A percentile compares a stretch with the other conserved stretches of the same genome.
phyloP scores from a whole-genome alignment of 441 rosid species.

The Erysimum pusillum region DNA sequence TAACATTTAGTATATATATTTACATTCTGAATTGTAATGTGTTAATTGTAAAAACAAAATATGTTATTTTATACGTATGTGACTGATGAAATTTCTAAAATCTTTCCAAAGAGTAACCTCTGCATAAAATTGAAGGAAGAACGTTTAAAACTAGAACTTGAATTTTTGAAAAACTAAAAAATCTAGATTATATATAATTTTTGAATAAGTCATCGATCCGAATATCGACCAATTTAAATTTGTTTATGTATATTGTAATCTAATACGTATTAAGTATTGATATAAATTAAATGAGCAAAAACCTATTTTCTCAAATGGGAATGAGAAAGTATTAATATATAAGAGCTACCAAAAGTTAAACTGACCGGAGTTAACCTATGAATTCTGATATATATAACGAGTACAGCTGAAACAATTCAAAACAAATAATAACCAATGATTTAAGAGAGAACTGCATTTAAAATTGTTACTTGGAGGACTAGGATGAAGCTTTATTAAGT shows the following conservation, averaged over 20 bases:
- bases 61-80: too few relatives aligned
- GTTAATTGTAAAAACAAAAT: background rate
- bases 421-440: background rate
- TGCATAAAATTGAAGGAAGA: background rate
- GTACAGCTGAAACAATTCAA: background rate
- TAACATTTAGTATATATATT: background rate
- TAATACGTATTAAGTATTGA: background rate
- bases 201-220: background rate
- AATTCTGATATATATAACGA: background rate
- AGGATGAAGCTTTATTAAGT: slow-evolving; percentile 4
- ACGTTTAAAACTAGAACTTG: background rate
- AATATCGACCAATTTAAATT: too few relatives aligned
- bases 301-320: background rate
- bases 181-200: background rate
- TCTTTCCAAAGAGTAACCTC: background rate
- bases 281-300: background rate
- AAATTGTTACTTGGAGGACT: background rate
- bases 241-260: background rate
- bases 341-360: slow-evolving; percentile 16
- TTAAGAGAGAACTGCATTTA: slow-evolving; percentile 22
- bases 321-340: background rate
- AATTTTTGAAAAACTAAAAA: too few relatives aligned
- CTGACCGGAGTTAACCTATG: background rate
- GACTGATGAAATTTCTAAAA: too few relatives aligned
- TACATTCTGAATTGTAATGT: background rate